phyloP scores from a whole-genome alignment of 2,329 filamentous ascomycete genomes.

The Pestalotiopsis sp. region DNA sequence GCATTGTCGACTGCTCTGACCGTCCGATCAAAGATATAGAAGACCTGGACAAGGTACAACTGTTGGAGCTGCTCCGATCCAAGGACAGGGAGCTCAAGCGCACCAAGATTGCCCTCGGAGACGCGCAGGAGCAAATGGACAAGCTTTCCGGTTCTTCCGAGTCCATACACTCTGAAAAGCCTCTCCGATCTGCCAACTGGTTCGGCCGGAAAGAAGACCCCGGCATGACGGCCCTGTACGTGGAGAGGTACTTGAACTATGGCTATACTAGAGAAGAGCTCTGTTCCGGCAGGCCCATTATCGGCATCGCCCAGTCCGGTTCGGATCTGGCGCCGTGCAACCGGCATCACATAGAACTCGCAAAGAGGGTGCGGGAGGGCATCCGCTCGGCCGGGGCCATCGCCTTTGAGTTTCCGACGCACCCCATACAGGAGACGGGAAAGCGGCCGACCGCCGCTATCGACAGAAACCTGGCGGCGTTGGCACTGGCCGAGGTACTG shows the following conservation, averaged over 20 bases:
- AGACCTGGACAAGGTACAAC: constrained; percentile 1
- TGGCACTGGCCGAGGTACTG: constrained; percentile 50
- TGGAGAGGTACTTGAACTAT: constrained; percentile 53
- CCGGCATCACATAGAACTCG: constrained; percentile 49
- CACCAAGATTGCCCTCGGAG: not conserved
- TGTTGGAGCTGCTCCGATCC: not conserved
- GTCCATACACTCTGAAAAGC: not conserved
- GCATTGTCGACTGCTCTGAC: not conserved
- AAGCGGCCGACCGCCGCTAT: constrained; percentile 50
- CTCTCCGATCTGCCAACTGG: constrained; percentile 32
- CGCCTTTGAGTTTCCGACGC: constrained; percentile 53
- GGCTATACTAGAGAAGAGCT: constrained; percentile 51
- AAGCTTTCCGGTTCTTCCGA: constrained; percentile 34
- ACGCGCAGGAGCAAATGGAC: constrained; percentile 24
- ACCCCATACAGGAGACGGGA: constrained; percentile 53
- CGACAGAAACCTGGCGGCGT: constrained; percentile 51
- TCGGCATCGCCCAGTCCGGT: constrained; percentile 54
- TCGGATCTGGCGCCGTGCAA: constrained; percentile 54
- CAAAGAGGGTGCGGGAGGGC: constrained; percentile 52
- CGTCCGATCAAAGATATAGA: not conserved
- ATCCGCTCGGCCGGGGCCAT: constrained; percentile 51
- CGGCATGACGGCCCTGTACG: constrained; percentile 48
- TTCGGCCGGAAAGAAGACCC: constrained; percentile 44
- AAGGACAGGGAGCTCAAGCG: not conserved
- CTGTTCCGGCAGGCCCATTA: constrained; percentile 50